These are phyloP conservation scores for Malus hybrid DNA, from an alignment of 331 rosid species.

Conservation along the genomic window DNA sequence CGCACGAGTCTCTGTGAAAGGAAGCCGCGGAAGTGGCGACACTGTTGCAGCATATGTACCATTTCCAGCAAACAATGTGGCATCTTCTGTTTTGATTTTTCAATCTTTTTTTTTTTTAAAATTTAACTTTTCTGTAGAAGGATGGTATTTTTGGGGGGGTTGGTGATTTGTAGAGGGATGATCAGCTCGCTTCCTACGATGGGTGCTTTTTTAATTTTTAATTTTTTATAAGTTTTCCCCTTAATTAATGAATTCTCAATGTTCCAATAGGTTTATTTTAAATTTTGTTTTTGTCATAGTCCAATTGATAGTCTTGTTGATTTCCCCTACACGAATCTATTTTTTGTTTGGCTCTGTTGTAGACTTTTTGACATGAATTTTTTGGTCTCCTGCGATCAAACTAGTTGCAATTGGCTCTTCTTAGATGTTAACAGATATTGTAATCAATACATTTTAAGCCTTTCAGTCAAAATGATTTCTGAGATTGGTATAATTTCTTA, in stretches of 20 bases:
- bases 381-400: too few relatives aligned
- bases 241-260: constrained; percentile 12
- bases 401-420: too few relatives aligned
- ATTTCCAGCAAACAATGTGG: constrained; percentile 50
- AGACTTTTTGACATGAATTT: too few relatives aligned
- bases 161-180: constrained; percentile 48
- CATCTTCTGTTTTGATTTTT: constrained; percentile 17
- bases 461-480: too few relatives aligned
- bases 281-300: background rate
- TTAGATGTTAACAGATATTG: too few relatives aligned
- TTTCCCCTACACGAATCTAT: too few relatives aligned
- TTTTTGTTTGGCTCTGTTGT: too few relatives aligned
- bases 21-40: constrained; percentile 40
- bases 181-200: constrained; percentile 25
- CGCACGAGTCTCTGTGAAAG: constrained; percentile 27
- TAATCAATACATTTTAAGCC: too few relatives aligned
- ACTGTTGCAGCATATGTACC: constrained; percentile 40
- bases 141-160: constrained; percentile 28
- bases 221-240: background rate
- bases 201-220: constrained; percentile 24
- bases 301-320: background rate
- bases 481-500: too few relatives aligned
- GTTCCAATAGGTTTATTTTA: constrained; percentile 9
- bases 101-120: background rate
- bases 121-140: constrained; percentile 30